A percentile compares a stretch with the other conserved stretches of the same genome.
phyloP scores from a whole-genome alignment of 106 monocot genomes.

The Allium sativum region DNA sequence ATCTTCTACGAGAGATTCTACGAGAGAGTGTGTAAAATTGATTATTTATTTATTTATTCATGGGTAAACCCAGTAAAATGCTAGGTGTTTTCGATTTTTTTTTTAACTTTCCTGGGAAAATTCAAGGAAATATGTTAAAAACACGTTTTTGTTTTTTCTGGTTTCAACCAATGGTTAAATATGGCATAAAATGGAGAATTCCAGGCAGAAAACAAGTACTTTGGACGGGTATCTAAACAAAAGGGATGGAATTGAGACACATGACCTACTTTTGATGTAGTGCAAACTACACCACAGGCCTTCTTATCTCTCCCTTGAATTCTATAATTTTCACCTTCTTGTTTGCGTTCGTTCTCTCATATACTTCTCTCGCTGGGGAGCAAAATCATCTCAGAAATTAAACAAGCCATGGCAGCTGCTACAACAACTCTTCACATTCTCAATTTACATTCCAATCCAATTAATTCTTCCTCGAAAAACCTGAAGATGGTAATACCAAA shows the following conservation, averaged over 20 bases:
- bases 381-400: too few species aligned
- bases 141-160: too few species aligned
- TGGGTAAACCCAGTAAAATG: too few species aligned
- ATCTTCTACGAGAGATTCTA: too few species aligned
- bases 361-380: neutral
- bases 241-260: neutral
- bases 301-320: neutral
- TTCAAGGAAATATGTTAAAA: neutral
- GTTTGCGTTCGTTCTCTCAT: neutral
- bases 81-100: too few species aligned
- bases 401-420: neutral
- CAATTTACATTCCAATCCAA: constrained; percentile 5
- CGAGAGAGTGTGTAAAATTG: too few species aligned
- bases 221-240: too few species aligned
- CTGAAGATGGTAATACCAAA: neutral
- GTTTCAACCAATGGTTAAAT: neutral
- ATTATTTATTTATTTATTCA: too few species aligned
- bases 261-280: neutral
- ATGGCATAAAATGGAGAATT: too few species aligned
- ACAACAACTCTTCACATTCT: constrained; percentile 6
- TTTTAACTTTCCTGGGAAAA: neutral
- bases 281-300: constrained; percentile 4
- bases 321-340: neutral
- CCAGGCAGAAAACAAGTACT: too few species aligned
- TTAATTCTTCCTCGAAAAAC: neutral